A percentile compares a stretch with the other conserved stretches of the same genome.
Conservation (phyloP, 2,329 filamentous ascomycete species). For the Fusarium gaditjirri region DNA sequence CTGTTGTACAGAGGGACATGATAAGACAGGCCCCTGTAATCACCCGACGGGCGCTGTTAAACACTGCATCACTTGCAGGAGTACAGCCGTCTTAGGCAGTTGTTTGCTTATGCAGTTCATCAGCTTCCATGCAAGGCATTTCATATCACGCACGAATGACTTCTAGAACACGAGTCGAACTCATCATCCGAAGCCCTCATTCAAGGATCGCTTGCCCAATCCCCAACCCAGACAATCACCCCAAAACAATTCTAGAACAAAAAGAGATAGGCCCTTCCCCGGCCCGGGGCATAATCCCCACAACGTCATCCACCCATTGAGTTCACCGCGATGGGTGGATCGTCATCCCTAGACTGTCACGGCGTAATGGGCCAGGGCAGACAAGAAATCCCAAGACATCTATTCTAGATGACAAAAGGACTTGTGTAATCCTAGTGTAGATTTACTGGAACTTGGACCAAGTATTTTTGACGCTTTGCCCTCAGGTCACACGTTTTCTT, state of each 20-base stretch:
- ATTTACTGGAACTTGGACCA: fast-evolving
- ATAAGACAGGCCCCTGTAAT: conserved; percentile 1
- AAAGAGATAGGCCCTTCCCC: conserved; percentile 32
- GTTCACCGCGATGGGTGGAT: conserved; percentile 26
- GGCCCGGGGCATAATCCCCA: conserved; percentile 30
- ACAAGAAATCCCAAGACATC: neutral
- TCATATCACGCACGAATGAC: neutral
- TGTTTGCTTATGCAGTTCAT: neutral
- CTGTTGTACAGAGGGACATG: neutral
- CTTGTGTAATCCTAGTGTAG: fast-evolving
- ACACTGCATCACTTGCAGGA: neutral
- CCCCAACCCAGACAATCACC: neutral
- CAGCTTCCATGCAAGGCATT: neutral
- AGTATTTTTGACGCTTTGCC: fast-evolving
- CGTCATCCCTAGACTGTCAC: conserved; percentile 13
- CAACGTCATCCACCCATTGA: conserved; percentile 29
- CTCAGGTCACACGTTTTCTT: fast-evolving
- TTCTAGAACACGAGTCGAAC: neutral
- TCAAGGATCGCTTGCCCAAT: neutral
- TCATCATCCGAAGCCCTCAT: neutral
- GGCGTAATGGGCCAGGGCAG: neutral
- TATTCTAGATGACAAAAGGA: neutral
- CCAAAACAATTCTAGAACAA: conserved; percentile 23
- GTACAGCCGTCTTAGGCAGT: neutral
- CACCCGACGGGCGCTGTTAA: too few species aligned